Base-by-base conservation (phyloP, 192 early-diverging fungal genomes). In the Coemansia asiatica region DNA sequence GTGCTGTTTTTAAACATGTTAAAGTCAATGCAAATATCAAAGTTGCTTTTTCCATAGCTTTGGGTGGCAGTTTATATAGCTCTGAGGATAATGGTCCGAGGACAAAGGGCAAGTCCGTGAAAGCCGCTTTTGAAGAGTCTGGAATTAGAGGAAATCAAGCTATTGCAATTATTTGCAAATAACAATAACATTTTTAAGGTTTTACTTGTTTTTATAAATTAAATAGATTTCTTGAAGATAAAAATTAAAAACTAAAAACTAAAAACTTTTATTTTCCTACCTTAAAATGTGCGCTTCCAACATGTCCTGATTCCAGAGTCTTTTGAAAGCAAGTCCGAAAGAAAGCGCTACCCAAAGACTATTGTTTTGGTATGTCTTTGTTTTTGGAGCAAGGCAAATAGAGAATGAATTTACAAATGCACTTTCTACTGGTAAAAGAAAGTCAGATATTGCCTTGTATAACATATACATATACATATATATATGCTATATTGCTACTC, bases 171-270 rank as follows among this genome's bases (percentile, higher is more conserved):
- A 12, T 44, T 44, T 2, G 15, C 2, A 44, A 44, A 16, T 44
- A 16, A 44, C 5, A 12, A 44, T 44, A 8, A 44, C 15, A 44
- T 44, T 44, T 44, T 16, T 3, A 16, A 12, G 15, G 10, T 51
- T 51, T 51, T 51, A 25, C n/a, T n/a, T n/a, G 13, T 51, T 21
- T 51, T 51, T 51, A 51, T 51, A 16, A n/a, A n/a, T n/a, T 44
- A 16, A 44, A 16, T 44, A 44, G 16, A 51, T 48, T 12, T 48
- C 47, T 8, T 48, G 2, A 8, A 26, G 9, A 54, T 54, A 22
- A 26, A 13, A 22, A 26, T 26, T 8, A 6, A 51, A 51, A 21
- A 8, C 8, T n/a, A 6, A 9, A 51, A n/a, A n/a, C 6, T n/a
- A 51, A 9, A 22, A 21, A 26, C 25, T 44, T 2, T 44, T 44